Conservation (phyloP, 345 rosid species). For the Corchorus capsularis region DNA sequence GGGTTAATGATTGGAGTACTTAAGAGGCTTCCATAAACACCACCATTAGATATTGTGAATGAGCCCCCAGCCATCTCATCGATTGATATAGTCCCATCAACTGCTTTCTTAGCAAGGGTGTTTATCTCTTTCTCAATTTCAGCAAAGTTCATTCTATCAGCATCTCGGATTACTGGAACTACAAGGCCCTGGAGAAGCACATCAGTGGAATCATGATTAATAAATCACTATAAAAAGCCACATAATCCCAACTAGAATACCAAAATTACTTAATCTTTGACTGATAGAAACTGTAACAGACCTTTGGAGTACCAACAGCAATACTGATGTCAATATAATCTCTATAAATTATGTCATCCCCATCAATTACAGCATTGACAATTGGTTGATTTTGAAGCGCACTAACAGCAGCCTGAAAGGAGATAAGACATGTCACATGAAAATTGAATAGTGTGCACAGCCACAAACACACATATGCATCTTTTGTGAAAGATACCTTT, state of each 20-base stretch:
- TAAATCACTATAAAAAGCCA: too few relatives aligned
- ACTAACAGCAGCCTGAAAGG: slow-evolving; percentile 83
- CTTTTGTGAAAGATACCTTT: slow-evolving; percentile 45
- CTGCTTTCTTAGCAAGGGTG: slow-evolving; percentile 88
- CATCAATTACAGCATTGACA: slow-evolving; percentile 95
- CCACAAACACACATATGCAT: neutral
- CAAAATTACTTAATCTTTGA: neutral
- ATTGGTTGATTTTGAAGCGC: slow-evolving; percentile 95
- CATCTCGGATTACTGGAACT: slow-evolving; percentile 77
- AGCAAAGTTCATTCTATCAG: slow-evolving; percentile 77
- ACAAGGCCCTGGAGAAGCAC: slow-evolving; percentile 71
- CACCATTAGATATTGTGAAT: slow-evolving; percentile 82
- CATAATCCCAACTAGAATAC: neutral
- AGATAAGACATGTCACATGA: neutral
- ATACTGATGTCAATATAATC: slow-evolving; percentile 91
- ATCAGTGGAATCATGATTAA: neutral
- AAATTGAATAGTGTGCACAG: neutral
- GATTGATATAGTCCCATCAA: slow-evolving; percentile 83
- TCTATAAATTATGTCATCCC: slow-evolving; percentile 94
- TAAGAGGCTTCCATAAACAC: slow-evolving; percentile 93
- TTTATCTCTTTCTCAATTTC: slow-evolving; percentile 90
- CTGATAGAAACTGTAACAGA: slow-evolving; percentile 27
- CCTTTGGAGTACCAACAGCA: slow-evolving; percentile 93
- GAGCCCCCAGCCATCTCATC: slow-evolving; percentile 99
- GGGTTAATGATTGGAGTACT: slow-evolving; percentile 99